These are phyloP conservation scores for Candida maris DNA, from an alignment of 805 yeast genomes.

Conservation along the genomic window DNA sequence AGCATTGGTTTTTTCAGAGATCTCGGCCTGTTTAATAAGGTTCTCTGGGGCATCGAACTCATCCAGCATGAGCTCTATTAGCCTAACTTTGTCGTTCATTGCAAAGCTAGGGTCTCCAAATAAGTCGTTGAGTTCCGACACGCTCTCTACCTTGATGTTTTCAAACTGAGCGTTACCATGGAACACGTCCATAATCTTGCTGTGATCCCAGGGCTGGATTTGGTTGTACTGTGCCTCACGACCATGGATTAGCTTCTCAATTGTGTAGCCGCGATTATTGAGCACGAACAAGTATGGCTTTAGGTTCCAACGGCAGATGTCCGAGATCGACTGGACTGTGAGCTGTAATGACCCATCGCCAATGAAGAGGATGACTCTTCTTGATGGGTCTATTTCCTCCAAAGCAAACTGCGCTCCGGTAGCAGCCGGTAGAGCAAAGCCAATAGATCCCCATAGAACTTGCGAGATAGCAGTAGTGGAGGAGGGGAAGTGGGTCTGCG, in stretches of 20 bases:
- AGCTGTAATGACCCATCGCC: constrained; percentile 78
- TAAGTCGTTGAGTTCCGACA: constrained; percentile 55
- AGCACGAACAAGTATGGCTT: constrained; percentile 66
- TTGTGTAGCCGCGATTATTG: constrained; percentile 73
- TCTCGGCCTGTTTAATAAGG: constrained; percentile 64
- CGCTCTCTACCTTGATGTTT: constrained; percentile 48
- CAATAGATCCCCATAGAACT: constrained; percentile 75
- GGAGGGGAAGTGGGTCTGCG: constrained; percentile 61
- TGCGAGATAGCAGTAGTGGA: constrained; percentile 65
- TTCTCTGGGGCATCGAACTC: constrained; percentile 67
- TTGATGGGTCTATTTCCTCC: constrained; percentile 55
- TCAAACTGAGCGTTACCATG: constrained; percentile 54
- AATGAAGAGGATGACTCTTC: constrained; percentile 62
- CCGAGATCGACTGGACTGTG: constrained; percentile 70
- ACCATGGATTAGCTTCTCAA: constrained; percentile 73
- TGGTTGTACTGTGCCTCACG: constrained; percentile 60
- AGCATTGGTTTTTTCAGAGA: constrained; percentile 36
- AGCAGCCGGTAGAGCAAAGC: constrained; percentile 65
- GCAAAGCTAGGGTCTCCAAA: constrained; percentile 46
- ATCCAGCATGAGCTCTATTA: constrained; percentile 66
- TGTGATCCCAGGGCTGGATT: constrained; percentile 68
- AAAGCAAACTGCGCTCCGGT: constrained; percentile 69
- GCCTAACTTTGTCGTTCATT: constrained; percentile 55
- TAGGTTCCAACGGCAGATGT: constrained; percentile 62
- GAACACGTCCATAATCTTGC: constrained; percentile 53